Base-by-base conservation (phyloP, 148 eudicot genomes). In the Amaranthus cruentus region DNA sequence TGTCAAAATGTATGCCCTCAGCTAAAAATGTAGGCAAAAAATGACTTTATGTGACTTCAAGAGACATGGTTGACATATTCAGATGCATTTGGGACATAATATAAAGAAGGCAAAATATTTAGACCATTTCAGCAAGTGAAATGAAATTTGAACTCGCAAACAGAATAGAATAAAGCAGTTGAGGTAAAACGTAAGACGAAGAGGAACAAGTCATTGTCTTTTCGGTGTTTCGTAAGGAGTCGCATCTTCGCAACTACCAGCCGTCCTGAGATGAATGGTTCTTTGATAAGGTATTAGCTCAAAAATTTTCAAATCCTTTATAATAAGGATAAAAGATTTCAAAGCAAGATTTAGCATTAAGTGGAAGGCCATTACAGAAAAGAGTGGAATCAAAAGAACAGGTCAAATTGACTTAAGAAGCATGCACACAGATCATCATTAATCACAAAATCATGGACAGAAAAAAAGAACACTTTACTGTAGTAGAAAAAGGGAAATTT, bases 161-260 rank as follows among this genome's bases (percentile, higher is more conserved):
- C 9, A 6, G 11, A 7, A 9, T 61, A 48, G 72, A 75, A 14
- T 38, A 64, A 56, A 59, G 44, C 46, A 21, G 59, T 6, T 44
- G 6, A 57, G 42, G 18, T 49, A 48, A 54, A 52, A 42, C 15
- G 44, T 68, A 28, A 28, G 38, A 28, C 38, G 38, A 28, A 28
- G 38, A 28, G 38, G 38, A 28, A 28, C 38, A 28, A 55, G 68
- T 21, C 72, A 56, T 67, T 74, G 77, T 69, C 53, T 43, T 56
- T 44, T 75, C 47, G 68, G 53, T 21, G 66, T 53, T 75, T 38
- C 53, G 73, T 68, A 59, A 65, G 66, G 52, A 54, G 66, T 80
- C 61, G 55, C 83, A 81, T 68, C 74, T 74, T 69, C 74, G 68
- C 83, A 81, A 81, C 83, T 76, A 76, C 48, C 66, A 48, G 65